Base-by-base conservation (phyloP, 2,329 filamentous ascomycete species). In the Nemania abortiva region DNA sequence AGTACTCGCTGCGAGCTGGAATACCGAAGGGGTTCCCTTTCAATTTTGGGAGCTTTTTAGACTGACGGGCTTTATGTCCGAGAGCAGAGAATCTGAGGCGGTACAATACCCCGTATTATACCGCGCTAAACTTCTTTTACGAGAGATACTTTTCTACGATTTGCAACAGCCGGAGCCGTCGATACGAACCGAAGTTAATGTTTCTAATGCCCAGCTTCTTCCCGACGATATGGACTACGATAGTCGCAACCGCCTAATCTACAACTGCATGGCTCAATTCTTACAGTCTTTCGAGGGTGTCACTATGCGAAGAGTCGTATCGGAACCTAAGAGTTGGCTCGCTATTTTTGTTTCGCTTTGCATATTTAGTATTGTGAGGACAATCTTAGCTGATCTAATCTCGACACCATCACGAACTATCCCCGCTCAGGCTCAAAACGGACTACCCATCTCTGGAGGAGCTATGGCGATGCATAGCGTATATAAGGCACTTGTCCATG, bases 311-410 rank as follows among this genome's bases (percentile, higher is more conserved):
- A 78, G 78, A 37, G 77, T 78, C n/a, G 76, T 79, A 5, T 75
- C 82, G 24, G 80, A 81, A 27, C 79, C 82, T 9, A 82, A 81
- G 70, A 81, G 81, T 63, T 88, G 86, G 83, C 75, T 88, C 18
- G 84, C 87, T 1, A 76, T 84, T 3, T 87, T 89, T 68, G 79
- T 87, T 58, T 84, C 87, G 13, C 77, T 89, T 20, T 88, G 87
- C 75, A 84, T 89, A n/a, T 88, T 89, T 73, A 89, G 86, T 74
- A 80, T 87, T 31, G 82, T 85, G 22, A 83, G 84, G 57, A 86
- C 86, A 0, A 81, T 89, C 1, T 77, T 89, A 5, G 79, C 84
- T 18, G 85, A 88, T 64, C 79, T 86, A 39, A 79, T 80, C 24
- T 78, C 80, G 27, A 78, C 78, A 22, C 75, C 74, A n/a, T 71